Percentiles rank a stretch among this genome's conserved stretches.
phyloP scores from a whole-genome alignment of 139 green algal species.

The Chloropicon primus region DNA sequence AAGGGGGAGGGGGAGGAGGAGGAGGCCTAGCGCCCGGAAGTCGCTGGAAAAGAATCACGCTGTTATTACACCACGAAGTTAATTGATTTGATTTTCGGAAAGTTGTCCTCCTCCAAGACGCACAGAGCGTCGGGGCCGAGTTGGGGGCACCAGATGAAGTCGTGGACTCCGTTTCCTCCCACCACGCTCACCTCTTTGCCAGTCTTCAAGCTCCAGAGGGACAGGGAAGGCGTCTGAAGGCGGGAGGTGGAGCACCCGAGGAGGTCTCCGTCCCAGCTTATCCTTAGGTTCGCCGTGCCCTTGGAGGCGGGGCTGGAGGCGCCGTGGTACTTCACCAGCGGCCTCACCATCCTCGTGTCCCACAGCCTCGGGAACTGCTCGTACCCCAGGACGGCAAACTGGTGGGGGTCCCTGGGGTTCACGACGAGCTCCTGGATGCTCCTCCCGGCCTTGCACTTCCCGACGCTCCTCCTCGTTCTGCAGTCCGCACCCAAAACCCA shows the following conservation, averaged over 20 bases:
- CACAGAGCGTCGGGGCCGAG: no score
- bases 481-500: not conserved
- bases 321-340: not conserved
- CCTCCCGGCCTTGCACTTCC: not conserved
- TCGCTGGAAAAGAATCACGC: no score
- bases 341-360: not conserved
- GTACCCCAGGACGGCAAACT: not conserved
- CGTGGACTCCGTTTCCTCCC: not conserved
- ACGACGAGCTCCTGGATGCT: not conserved
- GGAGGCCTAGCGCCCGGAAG: no score
- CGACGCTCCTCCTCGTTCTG: not conserved
- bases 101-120: no score
- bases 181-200: not conserved
- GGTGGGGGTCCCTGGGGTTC: not conserved
- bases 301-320: not conserved
- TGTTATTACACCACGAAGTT: no score
- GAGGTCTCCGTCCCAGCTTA: not conserved
- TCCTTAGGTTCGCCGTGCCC: not conserved
- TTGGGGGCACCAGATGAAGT: no score
- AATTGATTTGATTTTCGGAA: no score
- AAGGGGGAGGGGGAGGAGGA: no score
- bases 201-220: not conserved
- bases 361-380: not conserved
- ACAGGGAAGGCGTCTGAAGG: no score
- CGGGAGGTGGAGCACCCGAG: not conserved